Percentiles rank a stretch among this genome's conserved stretches.
These are phyloP conservation scores for Gaertneriomyces sp. DNA, from an alignment of 192 early-diverging fungal species.

Conservation along the genomic window DNA sequence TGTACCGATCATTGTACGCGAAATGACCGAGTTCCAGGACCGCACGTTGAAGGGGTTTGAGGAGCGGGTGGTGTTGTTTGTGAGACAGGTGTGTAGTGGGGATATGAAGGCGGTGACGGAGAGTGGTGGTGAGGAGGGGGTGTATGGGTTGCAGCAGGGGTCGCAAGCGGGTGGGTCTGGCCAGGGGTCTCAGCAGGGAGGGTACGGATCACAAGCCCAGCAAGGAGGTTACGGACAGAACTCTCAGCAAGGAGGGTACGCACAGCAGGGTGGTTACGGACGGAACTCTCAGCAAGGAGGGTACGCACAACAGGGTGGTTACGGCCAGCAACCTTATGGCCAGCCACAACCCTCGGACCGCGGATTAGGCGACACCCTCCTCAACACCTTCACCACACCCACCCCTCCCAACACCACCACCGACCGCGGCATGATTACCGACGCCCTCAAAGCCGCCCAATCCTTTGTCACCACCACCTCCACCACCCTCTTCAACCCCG, in stretches of 20 bases:
- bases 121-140: not conserved
- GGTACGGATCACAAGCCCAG: not conserved
- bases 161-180: too few relatives aligned
- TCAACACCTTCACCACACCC: not conserved
- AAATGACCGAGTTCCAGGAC: constrained; percentile 24
- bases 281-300: too few relatives aligned
- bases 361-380: not conserved
- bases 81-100: constrained; percentile 22
- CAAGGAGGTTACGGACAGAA: too few relatives aligned
- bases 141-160: not conserved
- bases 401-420: constrained; percentile 2
- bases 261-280: too few relatives aligned
- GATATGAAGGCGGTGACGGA: constrained; percentile 19
- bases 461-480: constrained; percentile 8
- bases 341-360: too few relatives aligned
- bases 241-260: too few relatives aligned
- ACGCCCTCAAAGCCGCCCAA: constrained; percentile 18
- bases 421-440: constrained; percentile 22
- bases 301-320: too few relatives aligned
- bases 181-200: not conserved
- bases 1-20: constrained; percentile 7
- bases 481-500: constrained; percentile 15
- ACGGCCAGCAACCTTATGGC: too few relatives aligned
- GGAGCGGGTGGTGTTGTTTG: constrained; percentile 12
- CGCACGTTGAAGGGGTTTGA: constrained; percentile 6